Percentiles rank a stretch among this genome's conserved stretches.
Evolutionary conservation across 371 early-diverging fungal genomes (phyloP).

Genomic region (Parasitella parasitica): DNA sequence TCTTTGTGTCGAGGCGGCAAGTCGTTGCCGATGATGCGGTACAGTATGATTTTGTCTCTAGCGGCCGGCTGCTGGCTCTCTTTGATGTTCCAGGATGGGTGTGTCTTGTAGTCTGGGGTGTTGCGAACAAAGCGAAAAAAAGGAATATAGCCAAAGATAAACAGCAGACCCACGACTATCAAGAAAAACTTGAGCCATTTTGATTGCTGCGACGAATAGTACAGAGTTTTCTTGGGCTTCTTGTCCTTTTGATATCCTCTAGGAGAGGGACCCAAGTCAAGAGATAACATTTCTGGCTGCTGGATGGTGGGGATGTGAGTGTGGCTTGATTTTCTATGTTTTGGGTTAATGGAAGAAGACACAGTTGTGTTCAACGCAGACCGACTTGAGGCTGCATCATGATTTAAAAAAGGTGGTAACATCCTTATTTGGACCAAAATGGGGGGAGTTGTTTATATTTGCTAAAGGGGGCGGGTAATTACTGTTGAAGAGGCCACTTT

Average conservation of each 20-base stretch:
- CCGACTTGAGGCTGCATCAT: conserved; percentile 18
- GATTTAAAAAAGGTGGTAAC: conserved; percentile 29
- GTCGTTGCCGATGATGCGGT: conserved; percentile 74
- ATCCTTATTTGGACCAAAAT: conserved; percentile 7
- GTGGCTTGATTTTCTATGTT: conserved; percentile 24
- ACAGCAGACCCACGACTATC: conserved; percentile 10
- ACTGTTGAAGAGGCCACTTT: neutral
- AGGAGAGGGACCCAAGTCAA: conserved; percentile 13
- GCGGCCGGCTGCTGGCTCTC: neutral
- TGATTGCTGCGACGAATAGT: conserved; percentile 1
- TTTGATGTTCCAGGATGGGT: conserved; percentile 7
- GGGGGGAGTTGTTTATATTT: neutral
- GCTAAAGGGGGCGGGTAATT: neutral
- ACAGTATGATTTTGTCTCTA: conserved; percentile 57
- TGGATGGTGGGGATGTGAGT: neutral
- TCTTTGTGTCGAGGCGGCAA: conserved; percentile 70
- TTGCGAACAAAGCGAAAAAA: conserved; percentile 16
- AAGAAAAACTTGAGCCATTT: conserved; percentile 21
- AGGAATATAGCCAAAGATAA: conserved; percentile 21
- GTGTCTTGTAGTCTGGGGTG: neutral
- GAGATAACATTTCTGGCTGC: conserved; percentile 17
- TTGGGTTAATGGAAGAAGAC: conserved; percentile 10
- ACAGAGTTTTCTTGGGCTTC: conserved; percentile 2
- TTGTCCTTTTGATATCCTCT: conserved; percentile 16
- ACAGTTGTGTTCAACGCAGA: conserved; percentile 9